These are phyloP conservation scores for Lactarius hengduanensis DNA, from an alignment of 768 basidiomycete species.

Conservation along the genomic window DNA sequence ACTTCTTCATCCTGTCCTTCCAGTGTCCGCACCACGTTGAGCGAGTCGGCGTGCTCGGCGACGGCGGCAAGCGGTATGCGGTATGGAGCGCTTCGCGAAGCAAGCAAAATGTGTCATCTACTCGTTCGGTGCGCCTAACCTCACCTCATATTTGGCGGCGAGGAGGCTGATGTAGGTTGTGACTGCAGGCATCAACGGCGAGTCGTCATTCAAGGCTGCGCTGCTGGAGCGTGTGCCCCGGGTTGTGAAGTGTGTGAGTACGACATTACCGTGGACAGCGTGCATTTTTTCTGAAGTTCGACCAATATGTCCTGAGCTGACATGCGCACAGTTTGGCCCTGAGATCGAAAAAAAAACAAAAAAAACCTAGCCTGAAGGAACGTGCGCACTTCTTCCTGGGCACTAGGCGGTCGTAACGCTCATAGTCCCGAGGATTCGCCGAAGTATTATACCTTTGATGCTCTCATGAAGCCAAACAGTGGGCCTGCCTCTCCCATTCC, in stretches of 20 bases:
- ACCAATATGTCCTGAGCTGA: too few relatives aligned
- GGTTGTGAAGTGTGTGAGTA: slow-evolving; percentile 43
- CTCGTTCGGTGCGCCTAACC: slow-evolving; percentile 41
- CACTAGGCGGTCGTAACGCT: too few relatives aligned
- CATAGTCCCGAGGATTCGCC: too few relatives aligned
- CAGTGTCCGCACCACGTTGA: slow-evolving; percentile 50
- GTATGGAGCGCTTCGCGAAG: slow-evolving; percentile 43
- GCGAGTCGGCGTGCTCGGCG: slow-evolving; percentile 50
- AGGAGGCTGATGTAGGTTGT: slow-evolving; percentile 32
- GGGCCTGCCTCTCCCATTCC: too few relatives aligned
- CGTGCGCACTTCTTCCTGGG: too few relatives aligned
- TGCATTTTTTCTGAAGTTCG: slow-evolving; percentile 28
- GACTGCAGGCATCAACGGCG: slow-evolving; percentile 37
- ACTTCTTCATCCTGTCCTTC: slow-evolving; percentile 51
- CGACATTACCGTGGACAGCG: slow-evolving; percentile 40
- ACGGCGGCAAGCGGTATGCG: slow-evolving; percentile 55
- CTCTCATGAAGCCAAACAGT: too few relatives aligned
- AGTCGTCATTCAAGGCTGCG: slow-evolving; percentile 50
- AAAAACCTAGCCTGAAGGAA: too few relatives aligned
- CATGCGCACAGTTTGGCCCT: too few relatives aligned
- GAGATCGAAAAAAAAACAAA: slow-evolving; percentile 37
- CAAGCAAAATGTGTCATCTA: slow-evolving; percentile 50
- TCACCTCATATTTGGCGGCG: not conserved
- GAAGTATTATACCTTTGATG: too few relatives aligned
- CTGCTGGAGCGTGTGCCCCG: slow-evolving; percentile 42